Evolutionary conservation across 345 rosid genomes (phyloP), one percentile per base, ranked within the genome.

Genomic region (Rhodomyrtus tomentosa): DNA sequence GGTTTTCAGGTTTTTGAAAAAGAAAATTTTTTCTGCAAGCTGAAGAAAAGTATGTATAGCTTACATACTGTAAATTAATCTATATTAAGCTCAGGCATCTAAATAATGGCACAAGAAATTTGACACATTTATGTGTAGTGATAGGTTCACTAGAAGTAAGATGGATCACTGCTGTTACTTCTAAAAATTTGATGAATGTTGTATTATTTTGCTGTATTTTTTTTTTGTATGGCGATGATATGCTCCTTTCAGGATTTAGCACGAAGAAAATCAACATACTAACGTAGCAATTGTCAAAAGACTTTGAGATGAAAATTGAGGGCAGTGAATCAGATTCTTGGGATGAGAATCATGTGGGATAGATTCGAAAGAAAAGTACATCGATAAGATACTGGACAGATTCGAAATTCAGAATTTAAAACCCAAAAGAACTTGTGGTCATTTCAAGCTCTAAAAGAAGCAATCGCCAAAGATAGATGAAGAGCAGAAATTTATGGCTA

Each of bases 261-360:
- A n/a, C 13, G 18, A 58, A 16, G 68, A 36, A n/a, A 18, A n/a
- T 58, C 68, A 1, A 58, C 68, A 27, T n/a, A n/a, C 36, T 6
- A 11, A 58, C n/a, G 18, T 7, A 58, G 5, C 29, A 6, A 58
- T 15, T 58, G 42, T 40, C 42, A 40, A 40, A 40, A 40, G 42
- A 40, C 5, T 40, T 40, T 58, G 68, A 58, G 4, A 58, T 27
- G 72, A 27, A 27, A 18, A 36, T 58, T 58, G 9, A 1, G 2
- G 13, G 1, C 1, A 27, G 0, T 1, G 0, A 58, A 58, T 58
- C 27, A 13, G 4, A 58, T 58, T 58, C 36, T 27, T 27, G 36
- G 29, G 18, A 58, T 58, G 7, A 58, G 72, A 3, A 58, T 27
- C 72, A 27, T 0, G 1, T 1, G 1, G 13, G 9, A 58, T 58